These are phyloP conservation scores for Alternaria sp. DNA, from an alignment of 2,329 filamentous ascomycete species.

Conservation along the genomic window DNA sequence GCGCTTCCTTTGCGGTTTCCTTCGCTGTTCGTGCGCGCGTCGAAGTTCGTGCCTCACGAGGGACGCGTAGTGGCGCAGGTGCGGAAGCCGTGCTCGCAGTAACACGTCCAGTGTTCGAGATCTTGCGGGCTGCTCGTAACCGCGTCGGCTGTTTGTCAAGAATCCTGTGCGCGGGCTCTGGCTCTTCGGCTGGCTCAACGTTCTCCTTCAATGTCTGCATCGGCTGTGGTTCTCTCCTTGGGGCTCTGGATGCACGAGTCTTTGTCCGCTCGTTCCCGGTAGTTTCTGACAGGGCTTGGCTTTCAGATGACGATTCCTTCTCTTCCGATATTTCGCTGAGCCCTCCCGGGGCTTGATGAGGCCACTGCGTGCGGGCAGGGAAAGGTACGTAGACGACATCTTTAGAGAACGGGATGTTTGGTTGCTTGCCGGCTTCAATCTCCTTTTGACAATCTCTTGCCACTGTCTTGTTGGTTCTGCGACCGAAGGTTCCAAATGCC, in stretches of 20 bases:
- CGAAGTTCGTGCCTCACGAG: slow-evolving; percentile 35
- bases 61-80: slow-evolving; percentile 36
- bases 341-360: slow-evolving; percentile 37
- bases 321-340: slow-evolving; percentile 51
- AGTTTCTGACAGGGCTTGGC: slow-evolving; percentile 51
- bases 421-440: slow-evolving; percentile 55
- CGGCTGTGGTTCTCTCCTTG: slow-evolving; percentile 33
- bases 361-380: slow-evolving; percentile 49
- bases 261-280: slow-evolving; percentile 52
- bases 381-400: slow-evolving; percentile 58
- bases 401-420: slow-evolving; percentile 56
- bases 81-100: slow-evolving; percentile 39
- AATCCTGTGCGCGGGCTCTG: slow-evolving; percentile 35
- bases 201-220: slow-evolving; percentile 47
- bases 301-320: slow-evolving; percentile 49
- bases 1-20: slow-evolving; percentile 27
- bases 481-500: slow-evolving; percentile 55
- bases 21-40: slow-evolving; percentile 35
- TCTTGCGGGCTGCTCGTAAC: slow-evolving; percentile 43
- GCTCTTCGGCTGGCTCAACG: slow-evolving; percentile 36
- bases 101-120: slow-evolving; percentile 42
- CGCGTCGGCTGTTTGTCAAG: slow-evolving; percentile 47
- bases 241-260: slow-evolving; percentile 30
- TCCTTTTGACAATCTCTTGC: slow-evolving; percentile 59
- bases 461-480: slow-evolving; percentile 56